phyloP scores from a whole-genome alignment of 371 early-diverging fungal species.

The Rhizomucor pusillus region DNA sequence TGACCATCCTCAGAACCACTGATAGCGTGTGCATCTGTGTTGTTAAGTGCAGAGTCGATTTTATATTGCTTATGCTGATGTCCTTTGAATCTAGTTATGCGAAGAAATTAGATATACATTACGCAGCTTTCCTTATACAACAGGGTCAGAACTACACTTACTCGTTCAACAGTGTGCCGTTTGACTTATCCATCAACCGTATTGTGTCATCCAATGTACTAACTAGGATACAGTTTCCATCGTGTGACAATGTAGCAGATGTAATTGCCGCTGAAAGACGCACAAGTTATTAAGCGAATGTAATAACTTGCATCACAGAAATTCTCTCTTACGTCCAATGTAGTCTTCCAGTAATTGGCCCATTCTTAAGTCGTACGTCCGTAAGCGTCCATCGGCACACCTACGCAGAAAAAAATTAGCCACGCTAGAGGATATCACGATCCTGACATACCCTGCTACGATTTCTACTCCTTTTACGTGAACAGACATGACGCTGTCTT shows the following conservation, averaged over 20 bases:
- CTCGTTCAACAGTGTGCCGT: slow-evolving; percentile 73
- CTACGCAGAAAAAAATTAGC: slow-evolving; percentile 23
- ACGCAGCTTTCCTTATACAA: background rate
- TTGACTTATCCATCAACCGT: slow-evolving; percentile 80
- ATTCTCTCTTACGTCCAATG: slow-evolving; percentile 60
- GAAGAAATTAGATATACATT: slow-evolving; percentile 1
- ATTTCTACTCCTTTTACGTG: slow-evolving; percentile 70
- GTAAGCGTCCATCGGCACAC: slow-evolving; percentile 80
- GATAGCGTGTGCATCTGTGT: slow-evolving; percentile 73
- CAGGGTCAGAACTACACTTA: slow-evolving; percentile 29
- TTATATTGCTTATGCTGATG: slow-evolving; percentile 80
- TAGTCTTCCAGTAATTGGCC: slow-evolving; percentile 69
- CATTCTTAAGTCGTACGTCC: slow-evolving; percentile 83
- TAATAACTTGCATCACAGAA: slow-evolving; percentile 20
- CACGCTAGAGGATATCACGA: too few relatives aligned
- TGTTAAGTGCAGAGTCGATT: slow-evolving; percentile 64
- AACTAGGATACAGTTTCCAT: slow-evolving; percentile 75
- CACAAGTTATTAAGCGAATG: background rate
- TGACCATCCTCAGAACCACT: slow-evolving; percentile 93
- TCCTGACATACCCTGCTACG: slow-evolving; percentile 59
- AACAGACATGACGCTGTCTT: slow-evolving; percentile 85
- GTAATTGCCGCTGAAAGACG: slow-evolving; percentile 72
- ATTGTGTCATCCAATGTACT: slow-evolving; percentile 73
- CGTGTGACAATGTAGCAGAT: slow-evolving; percentile 68
- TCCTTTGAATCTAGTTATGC: slow-evolving; percentile 63